Evolutionary conservation across 2,329 filamentous ascomycete genomes (phyloP).

Genomic region (Metarhizium robertsii): DNA sequence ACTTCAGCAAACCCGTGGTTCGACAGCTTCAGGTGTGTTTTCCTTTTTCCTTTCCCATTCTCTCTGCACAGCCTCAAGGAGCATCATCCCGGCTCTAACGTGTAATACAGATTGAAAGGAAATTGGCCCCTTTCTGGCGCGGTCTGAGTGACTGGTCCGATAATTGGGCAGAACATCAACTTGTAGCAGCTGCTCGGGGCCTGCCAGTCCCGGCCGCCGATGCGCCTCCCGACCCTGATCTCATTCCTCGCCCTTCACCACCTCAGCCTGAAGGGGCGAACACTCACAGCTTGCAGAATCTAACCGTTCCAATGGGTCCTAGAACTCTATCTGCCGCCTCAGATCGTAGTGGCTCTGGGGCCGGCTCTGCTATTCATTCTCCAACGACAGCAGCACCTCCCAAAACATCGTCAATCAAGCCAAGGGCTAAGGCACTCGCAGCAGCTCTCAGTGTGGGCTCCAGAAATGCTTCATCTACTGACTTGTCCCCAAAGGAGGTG

Average conservation of each 20-base stretch:
- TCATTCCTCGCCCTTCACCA: conserved; percentile 36
- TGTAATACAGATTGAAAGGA: conserved; percentile 68
- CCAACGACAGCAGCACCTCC: conserved; percentile 29
- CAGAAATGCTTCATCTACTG: conserved; percentile 61
- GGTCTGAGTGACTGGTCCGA: conserved; percentile 83
- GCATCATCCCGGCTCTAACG: neutral
- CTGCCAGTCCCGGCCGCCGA: conserved; percentile 77
- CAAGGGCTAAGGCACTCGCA: conserved; percentile 81
- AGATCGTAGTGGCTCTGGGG: conserved; percentile 54
- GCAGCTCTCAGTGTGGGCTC: conserved; percentile 67
- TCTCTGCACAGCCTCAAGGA: neutral
- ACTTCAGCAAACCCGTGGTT: conserved; percentile 83
- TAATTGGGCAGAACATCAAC: conserved; percentile 88
- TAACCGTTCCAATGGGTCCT: conserved; percentile 71
- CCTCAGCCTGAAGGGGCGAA: conserved; percentile 38
- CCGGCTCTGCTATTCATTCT: conserved; percentile 46
- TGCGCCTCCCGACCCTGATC: conserved; percentile 64
- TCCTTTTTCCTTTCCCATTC: no score
- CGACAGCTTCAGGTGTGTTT: conserved; percentile 74
- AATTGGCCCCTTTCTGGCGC: conserved; percentile 90
- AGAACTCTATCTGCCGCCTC: conserved; percentile 73
- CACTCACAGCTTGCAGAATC: conserved; percentile 51
- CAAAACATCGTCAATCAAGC: conserved; percentile 60
- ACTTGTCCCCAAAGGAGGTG: conserved; percentile 70
- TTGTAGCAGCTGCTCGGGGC: conserved; percentile 82